phyloP scores from a whole-genome alignment of 1,139 yeast species.

The Geotrichum klebahnii region DNA sequence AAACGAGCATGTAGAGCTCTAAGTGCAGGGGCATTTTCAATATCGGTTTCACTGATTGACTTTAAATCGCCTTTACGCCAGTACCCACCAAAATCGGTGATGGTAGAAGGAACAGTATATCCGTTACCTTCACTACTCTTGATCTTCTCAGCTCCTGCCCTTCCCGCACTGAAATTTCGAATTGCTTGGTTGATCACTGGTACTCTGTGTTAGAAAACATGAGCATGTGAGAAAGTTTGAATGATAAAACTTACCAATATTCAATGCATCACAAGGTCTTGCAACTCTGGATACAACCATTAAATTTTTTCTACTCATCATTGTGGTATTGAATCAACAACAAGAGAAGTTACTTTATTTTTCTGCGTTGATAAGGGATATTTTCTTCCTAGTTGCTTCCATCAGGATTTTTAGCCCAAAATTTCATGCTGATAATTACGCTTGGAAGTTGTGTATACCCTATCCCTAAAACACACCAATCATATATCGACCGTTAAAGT shows the following conservation, averaged over 20 bases:
- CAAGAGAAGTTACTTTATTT: not conserved
- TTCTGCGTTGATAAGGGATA: slow-evolving; percentile 1
- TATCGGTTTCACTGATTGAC: slow-evolving; percentile 12
- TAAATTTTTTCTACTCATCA: not conserved
- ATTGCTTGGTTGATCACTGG: not conserved
- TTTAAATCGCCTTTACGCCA: slow-evolving; percentile 24
- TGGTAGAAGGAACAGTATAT: slow-evolving; percentile 20
- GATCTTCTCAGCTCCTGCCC: not conserved
- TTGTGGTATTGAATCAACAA: not conserved
- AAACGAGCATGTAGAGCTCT: slow-evolving; percentile 79
- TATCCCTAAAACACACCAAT: slow-evolving; percentile 12
- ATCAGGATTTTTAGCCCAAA: not conserved
- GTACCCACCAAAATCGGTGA: slow-evolving; percentile 34
- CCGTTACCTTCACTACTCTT: not conserved
- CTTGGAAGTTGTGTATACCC: slow-evolving; percentile 5
- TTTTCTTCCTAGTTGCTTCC: slow-evolving; percentile 10
- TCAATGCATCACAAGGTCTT: not conserved
- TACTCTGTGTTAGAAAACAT: too few species aligned
- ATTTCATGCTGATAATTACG: slow-evolving; percentile 18
- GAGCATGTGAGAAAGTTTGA: too few species aligned
- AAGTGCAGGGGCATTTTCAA: slow-evolving; percentile 44
- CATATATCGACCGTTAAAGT: not conserved
- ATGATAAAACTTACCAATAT: not conserved
- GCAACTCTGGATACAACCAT: not conserved
- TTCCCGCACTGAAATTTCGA: not conserved